These are phyloP conservation scores for Nitzschia putrida DNA, from an alignment of 108 stramenopile species.

Conservation along the genomic window DNA sequence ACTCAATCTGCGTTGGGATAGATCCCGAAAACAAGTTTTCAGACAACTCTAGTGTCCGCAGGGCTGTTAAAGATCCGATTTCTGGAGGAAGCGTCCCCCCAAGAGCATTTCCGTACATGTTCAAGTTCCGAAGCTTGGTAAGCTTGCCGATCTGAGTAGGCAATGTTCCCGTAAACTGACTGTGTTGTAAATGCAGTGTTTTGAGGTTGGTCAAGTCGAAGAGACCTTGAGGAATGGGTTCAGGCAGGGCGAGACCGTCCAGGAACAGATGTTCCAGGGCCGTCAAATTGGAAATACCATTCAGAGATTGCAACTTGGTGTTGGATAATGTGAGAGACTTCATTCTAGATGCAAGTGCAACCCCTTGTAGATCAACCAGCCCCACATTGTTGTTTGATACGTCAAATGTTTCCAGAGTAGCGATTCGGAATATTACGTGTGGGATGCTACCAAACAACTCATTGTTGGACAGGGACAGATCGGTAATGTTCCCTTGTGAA, in stretches of 20 bases:
- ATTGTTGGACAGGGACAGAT: conserved; percentile 51
- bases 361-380: conserved; percentile 45
- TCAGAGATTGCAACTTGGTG: conserved; percentile 26
- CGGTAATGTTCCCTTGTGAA: conserved; percentile 2
- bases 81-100: conserved; percentile 40
- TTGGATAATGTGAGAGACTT: conserved; percentile 59
- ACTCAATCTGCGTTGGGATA: conserved; percentile 12
- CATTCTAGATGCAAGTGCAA: conserved; percentile 37
- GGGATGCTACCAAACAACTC: conserved; percentile 48
- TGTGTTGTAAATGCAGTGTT: conserved; percentile 40
- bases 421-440: conserved; percentile 17
- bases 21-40: conserved; percentile 27
- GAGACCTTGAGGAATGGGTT: conserved; percentile 33
- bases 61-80: conserved; percentile 9
- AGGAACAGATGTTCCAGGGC: conserved; percentile 22
- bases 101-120: conserved; percentile 29
- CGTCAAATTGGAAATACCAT: conserved; percentile 18
- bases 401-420: conserved; percentile 20
- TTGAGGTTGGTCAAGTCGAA: conserved; percentile 38
- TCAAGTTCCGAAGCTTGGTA: conserved; percentile 18
- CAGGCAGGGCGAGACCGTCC: conserved; percentile 40
- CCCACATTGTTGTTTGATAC: conserved; percentile 50
- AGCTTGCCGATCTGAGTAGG: conserved; percentile 30
- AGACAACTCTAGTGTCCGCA: conserved; percentile 5
- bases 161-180: conserved; percentile 28